These are phyloP conservation scores for Sparassis latifolia DNA, from an alignment of 1,284 basidiomycete genomes.

Conservation along the genomic window DNA sequence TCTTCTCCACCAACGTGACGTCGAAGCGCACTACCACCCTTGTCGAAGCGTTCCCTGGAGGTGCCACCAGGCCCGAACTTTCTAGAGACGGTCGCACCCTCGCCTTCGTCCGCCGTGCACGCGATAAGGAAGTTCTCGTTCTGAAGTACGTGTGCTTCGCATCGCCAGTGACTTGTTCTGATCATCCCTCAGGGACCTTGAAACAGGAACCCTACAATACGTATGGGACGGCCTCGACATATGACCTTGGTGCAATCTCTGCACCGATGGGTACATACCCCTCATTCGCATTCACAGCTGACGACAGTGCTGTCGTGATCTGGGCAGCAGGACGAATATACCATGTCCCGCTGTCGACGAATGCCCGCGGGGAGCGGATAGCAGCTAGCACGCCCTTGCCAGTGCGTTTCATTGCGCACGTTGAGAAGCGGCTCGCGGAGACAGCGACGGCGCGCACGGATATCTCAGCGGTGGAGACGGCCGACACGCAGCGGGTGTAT, in stretches of 20 bases:
- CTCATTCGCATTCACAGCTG: constrained; percentile 60
- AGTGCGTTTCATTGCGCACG: constrained; percentile 53
- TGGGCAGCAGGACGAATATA: constrained; percentile 70
- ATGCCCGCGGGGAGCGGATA: constrained; percentile 44
- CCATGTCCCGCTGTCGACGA: constrained; percentile 46
- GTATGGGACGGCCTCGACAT: constrained; percentile 66
- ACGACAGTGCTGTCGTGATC: constrained; percentile 57
- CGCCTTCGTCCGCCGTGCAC: constrained; percentile 67
- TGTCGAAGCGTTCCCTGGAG: constrained; percentile 53
- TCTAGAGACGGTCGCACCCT: constrained; percentile 64
- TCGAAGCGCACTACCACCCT: constrained; percentile 43
- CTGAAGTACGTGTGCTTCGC: constrained; percentile 44
- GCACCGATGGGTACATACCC: constrained; percentile 75
- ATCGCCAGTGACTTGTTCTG: not conserved
- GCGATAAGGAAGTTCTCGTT: constrained; percentile 64
- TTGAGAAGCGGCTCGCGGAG: constrained; percentile 57
- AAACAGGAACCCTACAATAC: constrained; percentile 55
- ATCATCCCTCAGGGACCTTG: constrained; percentile 43
- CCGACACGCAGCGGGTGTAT: constrained; percentile 46
- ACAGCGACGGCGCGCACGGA: constrained; percentile 43
- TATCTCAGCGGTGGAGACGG: constrained; percentile 45
- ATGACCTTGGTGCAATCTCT: constrained; percentile 54
- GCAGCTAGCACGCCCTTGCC: constrained; percentile 35
- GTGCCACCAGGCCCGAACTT: constrained; percentile 64
- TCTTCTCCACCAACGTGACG: constrained; percentile 57